Evolutionary conservation across 257 asterid species (phyloP), one percentile per base, ranked within the genome.

Genomic region (Gynochthodes officinalis): DNA sequence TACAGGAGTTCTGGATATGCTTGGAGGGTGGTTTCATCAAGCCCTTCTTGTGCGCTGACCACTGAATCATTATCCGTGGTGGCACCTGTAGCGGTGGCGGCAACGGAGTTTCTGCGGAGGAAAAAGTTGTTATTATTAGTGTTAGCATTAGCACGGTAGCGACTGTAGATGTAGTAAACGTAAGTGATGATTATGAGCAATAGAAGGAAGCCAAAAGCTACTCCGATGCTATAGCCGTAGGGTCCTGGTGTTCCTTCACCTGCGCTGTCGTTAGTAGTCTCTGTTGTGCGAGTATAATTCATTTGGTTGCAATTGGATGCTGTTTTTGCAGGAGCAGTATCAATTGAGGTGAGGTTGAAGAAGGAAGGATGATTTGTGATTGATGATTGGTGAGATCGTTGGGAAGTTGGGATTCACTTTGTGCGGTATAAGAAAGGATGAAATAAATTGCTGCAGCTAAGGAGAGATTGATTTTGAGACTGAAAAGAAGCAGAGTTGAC

Each of bases 1-100:
- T 77, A 87, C 2, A 77, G 64, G 53, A 75, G 70, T 48, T 78
- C 74, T 13, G 93, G 96, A 74, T 70, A 84, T 30, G 84, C 72
- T 39, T 81, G 55, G 35, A 84, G 35, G 42, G 82, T 76, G 28
- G 79, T 74, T 18, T 84, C 86, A 4, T 84, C 83, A 8, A 87
- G 54, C 39, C 87, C 86, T 2, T 7, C 58, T 65, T 44, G 75
- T 18, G 53, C 32, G 64, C 46, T 18, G 40, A n/a, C n/a, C n/a
- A n/a, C n/a, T n/a, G n/a, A n/a, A n/a, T n/a, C n/a, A n/a, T n/a
- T n/a, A n/a, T n/a, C n/a, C 23, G n/a, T 27, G 2, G 13, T 7
- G 3, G 32, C 59, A 16, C 33, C 43, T 2, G 39, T 5, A 7
- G 42, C 0, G 0, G 46, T 32, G 28, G 21, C 5, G 54, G 53